Evolutionary conservation across 495 filamentous ascomycete genomes (phyloP).

Genomic region (Chaetomium fimeti): DNA sequence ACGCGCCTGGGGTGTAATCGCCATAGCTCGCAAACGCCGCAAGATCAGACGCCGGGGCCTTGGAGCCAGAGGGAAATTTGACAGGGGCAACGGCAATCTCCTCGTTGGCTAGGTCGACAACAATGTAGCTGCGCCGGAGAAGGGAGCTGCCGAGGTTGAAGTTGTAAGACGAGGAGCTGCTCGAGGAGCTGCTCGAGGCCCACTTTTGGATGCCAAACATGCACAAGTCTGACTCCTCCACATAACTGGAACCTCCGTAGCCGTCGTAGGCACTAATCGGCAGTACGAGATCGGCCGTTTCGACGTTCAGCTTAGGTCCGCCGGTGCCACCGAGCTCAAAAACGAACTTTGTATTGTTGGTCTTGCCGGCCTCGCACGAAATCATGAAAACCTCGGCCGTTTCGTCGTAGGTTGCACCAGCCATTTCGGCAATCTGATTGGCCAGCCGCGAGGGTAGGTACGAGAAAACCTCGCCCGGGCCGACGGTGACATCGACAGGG

Average conservation of each 20-base stretch:
- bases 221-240: constrained; percentile 43
- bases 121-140: constrained; percentile 76
- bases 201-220: constrained; percentile 61
- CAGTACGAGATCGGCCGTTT: constrained; percentile 62
- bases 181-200: constrained; percentile 39
- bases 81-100: constrained; percentile 74
- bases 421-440: constrained; percentile 54
- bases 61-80: constrained; percentile 57
- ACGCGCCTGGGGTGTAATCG: constrained; percentile 34
- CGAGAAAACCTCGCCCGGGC: constrained; percentile 67
- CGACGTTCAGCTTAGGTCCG: constrained; percentile 58
- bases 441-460: constrained; percentile 67
- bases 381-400: constrained; percentile 53
- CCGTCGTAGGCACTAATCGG: constrained; percentile 31
- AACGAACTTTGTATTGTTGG: constrained; percentile 54
- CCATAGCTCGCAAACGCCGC: constrained; percentile 31
- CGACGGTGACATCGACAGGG: constrained; percentile 55
- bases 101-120: constrained; percentile 77
- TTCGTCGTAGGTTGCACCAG: constrained; percentile 53
- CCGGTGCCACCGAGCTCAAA: constrained; percentile 51
- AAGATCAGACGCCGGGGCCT: constrained; percentile 29
- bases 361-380: constrained; percentile 61
- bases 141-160: constrained; percentile 78
- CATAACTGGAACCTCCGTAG: neutral
- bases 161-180: constrained; percentile 40